Evolutionary conservation across 164 flowering plant species (phyloP).

Genomic region (Chimonanthus salicifolius): DNA sequence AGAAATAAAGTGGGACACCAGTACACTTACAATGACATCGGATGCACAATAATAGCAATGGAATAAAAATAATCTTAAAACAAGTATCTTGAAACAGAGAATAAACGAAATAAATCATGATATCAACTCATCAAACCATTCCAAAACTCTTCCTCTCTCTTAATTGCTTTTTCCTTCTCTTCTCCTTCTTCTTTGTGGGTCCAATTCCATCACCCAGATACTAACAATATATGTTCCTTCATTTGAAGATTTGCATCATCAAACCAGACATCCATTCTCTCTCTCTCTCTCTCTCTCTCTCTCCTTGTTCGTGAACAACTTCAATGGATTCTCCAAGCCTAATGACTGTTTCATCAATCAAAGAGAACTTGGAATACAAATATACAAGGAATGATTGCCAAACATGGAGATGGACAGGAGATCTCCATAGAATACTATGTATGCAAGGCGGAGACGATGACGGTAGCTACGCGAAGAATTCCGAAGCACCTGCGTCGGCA

Average conservation of each 20-base stretch:
- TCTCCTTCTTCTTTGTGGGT: neutral
- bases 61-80: neutral
- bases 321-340: constrained; percentile 6
- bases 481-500: constrained; percentile 34
- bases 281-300: constrained; percentile 7
- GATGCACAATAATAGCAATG: neutral
- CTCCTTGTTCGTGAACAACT: neutral
- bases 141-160: neutral
- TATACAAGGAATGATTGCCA: constrained; percentile 3
- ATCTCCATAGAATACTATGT: constrained; percentile 33
- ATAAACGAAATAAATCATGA: too few species aligned
- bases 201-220: neutral
- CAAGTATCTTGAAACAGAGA: neutral
- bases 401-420: constrained; percentile 13
- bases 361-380: constrained; percentile 11
- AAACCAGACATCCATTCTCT: constrained; percentile 1
- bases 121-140: neutral
- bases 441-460: constrained; percentile 47
- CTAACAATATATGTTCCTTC: neutral
- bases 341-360: constrained; percentile 1
- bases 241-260: neutral
- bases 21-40: too few species aligned
- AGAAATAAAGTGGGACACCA: too few species aligned
- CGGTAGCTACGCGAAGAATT: constrained; percentile 38
- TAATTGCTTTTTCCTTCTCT: neutral